Evolutionary conservation across 2,329 filamentous ascomycete species (phyloP), one percentile per base, ranked within the genome.

Genomic region (Ophioceras dolichostomum): DNA sequence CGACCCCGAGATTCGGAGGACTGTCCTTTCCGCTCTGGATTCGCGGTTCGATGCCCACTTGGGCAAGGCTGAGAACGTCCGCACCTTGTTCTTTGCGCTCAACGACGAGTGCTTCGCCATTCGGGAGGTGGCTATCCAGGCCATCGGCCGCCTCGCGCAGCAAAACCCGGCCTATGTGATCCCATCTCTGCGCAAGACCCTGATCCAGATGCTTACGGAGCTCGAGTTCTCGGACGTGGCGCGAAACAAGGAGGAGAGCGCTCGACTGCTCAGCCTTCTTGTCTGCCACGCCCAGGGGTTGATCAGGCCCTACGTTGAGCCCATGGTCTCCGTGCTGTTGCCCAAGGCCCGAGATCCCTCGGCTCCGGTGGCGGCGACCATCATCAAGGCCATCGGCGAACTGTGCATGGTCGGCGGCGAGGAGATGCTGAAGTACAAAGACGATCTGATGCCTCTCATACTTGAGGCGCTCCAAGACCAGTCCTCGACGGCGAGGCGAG

Each of bases 111-210:
- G 87, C 2, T 98, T 96, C 46, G 70, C 79, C 2, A 94, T 96
- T 41, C 74, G 93, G 49, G 88, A 98, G 61, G 89, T 91, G 20
- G 84, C 91, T 8, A 95, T 99, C 51, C 82, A 85, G 14, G 95
- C 98, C 46, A 94, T 98, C 49, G 93, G 91, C 22, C 85, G 93
- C 10, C 67, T 99, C 39, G 93, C 91, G 1, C 74, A 76, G 37
- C 80, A 87, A 46, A 98, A 98, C 46, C 93, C 91, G 1, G 93
- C 93, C 40, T 98, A 98, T 58, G 88, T 98, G 47, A 94, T 98
- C 50, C 91, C 93, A 2, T 93, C 91, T 0, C 61, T 98, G 28
- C 82, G 91, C 44, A 98, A 98, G 59, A 83, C 93, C 5, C 74
- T 98, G 19, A 88, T 98, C 41, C 93, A 98, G 58, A 79, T 98